phyloP scores from a whole-genome alignment of 371 early-diverging fungal species.

The Mucor racemosus region DNA sequence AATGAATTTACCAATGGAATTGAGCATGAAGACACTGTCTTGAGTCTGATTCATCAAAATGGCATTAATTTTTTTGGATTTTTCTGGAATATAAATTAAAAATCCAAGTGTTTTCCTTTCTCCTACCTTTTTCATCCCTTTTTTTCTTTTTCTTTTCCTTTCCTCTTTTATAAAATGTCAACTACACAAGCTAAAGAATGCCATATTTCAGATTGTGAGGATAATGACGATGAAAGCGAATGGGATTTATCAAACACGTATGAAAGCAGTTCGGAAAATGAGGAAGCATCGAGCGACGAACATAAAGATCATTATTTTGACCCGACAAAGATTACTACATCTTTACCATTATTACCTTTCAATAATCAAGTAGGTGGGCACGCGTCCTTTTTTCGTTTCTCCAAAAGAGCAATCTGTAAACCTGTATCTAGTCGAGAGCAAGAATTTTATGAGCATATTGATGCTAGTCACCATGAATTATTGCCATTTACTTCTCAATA shows the following conservation, averaged over 20 bases:
- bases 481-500: conserved; percentile 89
- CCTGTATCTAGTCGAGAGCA: conserved; percentile 49
- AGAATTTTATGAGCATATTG: conserved; percentile 88
- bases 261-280: conserved; percentile 26
- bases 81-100: not conserved
- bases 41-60: conserved; percentile 18
- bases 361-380: conserved; percentile 53
- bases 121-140: not conserved
- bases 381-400: conserved; percentile 45
- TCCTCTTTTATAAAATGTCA: not conserved
- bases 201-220: conserved; percentile 38
- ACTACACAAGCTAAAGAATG: conserved; percentile 27
- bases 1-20: conserved; percentile 5
- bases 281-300: conserved; percentile 21
- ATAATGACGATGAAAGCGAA: conserved; percentile 22
- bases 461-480: conserved; percentile 77
- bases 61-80: not conserved
- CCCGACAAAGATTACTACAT: conserved; percentile 66
- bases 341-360: conserved; percentile 52
- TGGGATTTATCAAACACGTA: conserved; percentile 4
- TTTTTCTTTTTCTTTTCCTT: conserved; percentile 3
- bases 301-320: conserved; percentile 38
- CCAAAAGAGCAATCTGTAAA: conserved; percentile 45
- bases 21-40: conserved; percentile 14
- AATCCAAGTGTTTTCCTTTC: not conserved